A percentile compares a stretch with the other conserved stretches of the same genome.
Conservation (phyloP, 1,284 basidiomycete species). For the Rhizoctonia solani region DNA sequence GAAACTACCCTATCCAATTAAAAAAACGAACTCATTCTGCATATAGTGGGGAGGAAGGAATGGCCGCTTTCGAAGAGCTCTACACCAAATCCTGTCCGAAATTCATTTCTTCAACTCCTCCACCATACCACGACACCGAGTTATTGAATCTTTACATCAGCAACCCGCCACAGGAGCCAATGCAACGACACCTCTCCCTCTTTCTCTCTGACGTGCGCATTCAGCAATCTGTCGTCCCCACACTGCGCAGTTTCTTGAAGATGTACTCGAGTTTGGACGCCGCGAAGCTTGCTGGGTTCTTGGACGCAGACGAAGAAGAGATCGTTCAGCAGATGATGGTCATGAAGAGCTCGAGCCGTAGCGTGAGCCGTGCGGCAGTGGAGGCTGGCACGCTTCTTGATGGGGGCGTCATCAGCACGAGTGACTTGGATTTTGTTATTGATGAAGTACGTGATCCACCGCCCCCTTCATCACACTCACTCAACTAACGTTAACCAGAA, state of each 20-base stretch:
- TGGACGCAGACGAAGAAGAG: constrained; percentile 78
- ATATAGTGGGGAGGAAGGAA: constrained; percentile 64
- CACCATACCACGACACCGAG: constrained; percentile 84
- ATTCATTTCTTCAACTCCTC: constrained; percentile 93
- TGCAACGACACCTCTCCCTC: constrained; percentile 80
- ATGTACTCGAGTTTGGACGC: constrained; percentile 94
- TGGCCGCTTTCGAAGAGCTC: constrained; percentile 89
- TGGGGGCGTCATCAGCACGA: constrained; percentile 85
- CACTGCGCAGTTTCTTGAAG: constrained; percentile 89
- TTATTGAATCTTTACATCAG: constrained; percentile 62
- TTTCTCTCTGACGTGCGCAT: constrained; percentile 82
- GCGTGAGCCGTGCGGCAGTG: constrained; percentile 59
- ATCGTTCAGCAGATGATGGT: constrained; percentile 97
- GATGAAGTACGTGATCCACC: constrained; percentile 66
- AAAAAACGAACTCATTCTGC: background rate
- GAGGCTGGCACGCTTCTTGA: constrained; percentile 68
- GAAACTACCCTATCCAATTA: background rate
- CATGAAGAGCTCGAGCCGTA: constrained; percentile 85
- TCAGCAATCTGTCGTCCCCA: constrained; percentile 73
- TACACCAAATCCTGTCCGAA: constrained; percentile 95
- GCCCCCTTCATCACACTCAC: background rate
- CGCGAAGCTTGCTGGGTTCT: constrained; percentile 88
- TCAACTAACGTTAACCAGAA: constrained; percentile 55
- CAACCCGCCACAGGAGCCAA: constrained; percentile 66
- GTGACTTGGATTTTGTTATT: constrained; percentile 94